Conservation (phyloP, 179 eudicot genomes). For the Spergularia azorica region DNA sequence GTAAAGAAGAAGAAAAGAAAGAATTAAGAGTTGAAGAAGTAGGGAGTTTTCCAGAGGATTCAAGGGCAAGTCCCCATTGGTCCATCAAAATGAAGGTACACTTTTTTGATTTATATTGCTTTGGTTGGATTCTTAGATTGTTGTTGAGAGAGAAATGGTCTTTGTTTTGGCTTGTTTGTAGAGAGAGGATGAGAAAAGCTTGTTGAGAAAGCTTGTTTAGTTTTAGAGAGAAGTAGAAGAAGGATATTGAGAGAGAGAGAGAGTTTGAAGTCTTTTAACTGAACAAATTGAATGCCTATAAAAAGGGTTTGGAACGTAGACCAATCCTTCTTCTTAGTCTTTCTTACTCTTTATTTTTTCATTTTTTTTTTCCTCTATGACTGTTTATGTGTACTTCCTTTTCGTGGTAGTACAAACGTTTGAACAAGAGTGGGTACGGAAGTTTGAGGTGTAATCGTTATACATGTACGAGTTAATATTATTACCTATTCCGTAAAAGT, state of each 20-base stretch:
- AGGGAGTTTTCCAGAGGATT: conserved; percentile 29
- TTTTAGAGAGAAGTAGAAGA: background rate
- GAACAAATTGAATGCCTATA: conserved; percentile 29
- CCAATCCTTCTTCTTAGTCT: background rate
- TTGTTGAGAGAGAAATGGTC: background rate
- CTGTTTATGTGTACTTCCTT: background rate
- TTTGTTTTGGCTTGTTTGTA: background rate
- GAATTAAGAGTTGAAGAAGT: conserved; percentile 14
- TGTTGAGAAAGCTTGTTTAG: background rate
- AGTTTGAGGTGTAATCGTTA: background rate
- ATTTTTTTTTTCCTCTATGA: background rate
- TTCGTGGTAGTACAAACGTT: background rate
- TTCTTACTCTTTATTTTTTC: background rate
- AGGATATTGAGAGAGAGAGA: background rate
- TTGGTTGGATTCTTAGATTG: background rate
- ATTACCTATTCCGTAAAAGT: no score
- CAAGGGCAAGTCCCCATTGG: conserved; percentile 58
- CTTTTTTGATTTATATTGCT: background rate
- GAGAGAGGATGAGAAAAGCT: conserved; percentile 13
- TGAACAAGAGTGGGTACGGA: background rate
- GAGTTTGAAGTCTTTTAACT: conserved; percentile 38
- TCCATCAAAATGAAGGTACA: conserved; percentile 45
- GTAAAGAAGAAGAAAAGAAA: conserved; percentile 5
- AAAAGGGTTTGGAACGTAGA: conserved; percentile 39
- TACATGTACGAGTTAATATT: no score